These are phyloP conservation scores for Nicotiana noctiflora DNA, from an alignment of 257 asterid genomes.

Conservation along the genomic window DNA sequence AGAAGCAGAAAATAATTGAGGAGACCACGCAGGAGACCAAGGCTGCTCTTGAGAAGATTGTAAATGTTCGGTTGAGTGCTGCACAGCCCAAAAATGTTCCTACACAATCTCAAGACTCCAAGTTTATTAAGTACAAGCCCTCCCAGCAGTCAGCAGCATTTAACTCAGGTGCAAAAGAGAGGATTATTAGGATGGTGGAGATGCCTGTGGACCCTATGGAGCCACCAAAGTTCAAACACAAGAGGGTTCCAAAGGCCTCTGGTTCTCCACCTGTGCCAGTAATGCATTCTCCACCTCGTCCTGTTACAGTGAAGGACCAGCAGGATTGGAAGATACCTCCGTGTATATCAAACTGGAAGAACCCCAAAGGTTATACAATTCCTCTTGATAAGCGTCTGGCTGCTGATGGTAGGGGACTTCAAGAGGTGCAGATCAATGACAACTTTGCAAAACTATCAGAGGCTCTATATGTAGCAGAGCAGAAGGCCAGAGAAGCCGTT, in stretches of 20 bases:
- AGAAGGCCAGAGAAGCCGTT: slow-evolving; percentile 84
- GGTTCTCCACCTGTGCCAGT: neutral
- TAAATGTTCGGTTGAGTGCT: slow-evolving; percentile 27
- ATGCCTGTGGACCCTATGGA: slow-evolving; percentile 80
- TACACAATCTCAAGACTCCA: too few species aligned
- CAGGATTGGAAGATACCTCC: slow-evolving; percentile 90
- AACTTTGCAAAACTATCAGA: slow-evolving; percentile 74
- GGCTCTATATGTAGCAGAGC: slow-evolving; percentile 69
- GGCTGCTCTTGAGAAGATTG: slow-evolving; percentile 81
- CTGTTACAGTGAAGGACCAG: slow-evolving; percentile 77
- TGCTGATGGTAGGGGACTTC: slow-evolving; percentile 88
- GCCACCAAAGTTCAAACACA: slow-evolving; percentile 86
- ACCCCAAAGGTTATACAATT: slow-evolving; percentile 19
- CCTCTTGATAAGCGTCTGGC: slow-evolving; percentile 84
- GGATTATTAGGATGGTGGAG: slow-evolving; percentile 83
- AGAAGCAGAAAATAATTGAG: slow-evolving; percentile 61
- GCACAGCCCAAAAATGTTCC: too few species aligned
- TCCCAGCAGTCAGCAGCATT: too few species aligned
- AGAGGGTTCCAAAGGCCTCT: slow-evolving; percentile 46
- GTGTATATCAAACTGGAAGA: slow-evolving; percentile 90
- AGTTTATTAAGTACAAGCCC: too few species aligned
- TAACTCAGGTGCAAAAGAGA: slow-evolving; percentile 37
- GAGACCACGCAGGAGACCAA: slow-evolving; percentile 77
- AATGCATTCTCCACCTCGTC: slow-evolving; percentile 8
- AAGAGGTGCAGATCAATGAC: slow-evolving; percentile 67